Base-by-base conservation (phyloP, 1,139 yeast species). In the Spathaspora sp. region DNA sequence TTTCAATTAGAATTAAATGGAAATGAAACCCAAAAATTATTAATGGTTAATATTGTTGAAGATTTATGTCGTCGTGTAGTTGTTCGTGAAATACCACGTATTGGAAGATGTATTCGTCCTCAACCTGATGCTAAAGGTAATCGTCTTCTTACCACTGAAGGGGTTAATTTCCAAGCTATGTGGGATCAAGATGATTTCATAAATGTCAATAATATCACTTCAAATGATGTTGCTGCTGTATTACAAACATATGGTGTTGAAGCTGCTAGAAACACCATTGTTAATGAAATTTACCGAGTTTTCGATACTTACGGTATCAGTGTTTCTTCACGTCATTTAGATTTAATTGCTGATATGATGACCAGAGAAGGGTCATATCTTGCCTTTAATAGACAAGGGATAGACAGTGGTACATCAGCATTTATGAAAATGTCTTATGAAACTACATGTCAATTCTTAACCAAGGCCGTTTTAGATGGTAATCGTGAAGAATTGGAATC, bases 371-470 rank as follows among this genome's bases (percentile, higher is more conserved):
- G 99, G 60, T 82, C 95, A 2, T 95, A 91, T 65, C 74, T 93
- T 65, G 97, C 99, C 24, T 95, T 95, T 76, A 91, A 90, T 71
- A 86, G 99, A 78, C 97, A 90, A 72, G 99, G 99, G 68, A 91
- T 95, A 65, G 98, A 93, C 65, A 80, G 96, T 2, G 84, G 95
- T 18, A 90, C 98, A 2, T 91, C 98, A 9, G 88, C 98, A 27
- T 89, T 95, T 74, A 86, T 90, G 93, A 95, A 95, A 78, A 95
- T 95, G 99, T 89, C 97, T 49, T 95, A 90, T 68, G 99, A 95
- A 72, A 93, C 99, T 42, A 95, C 99, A 2, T 90, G 97, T 74
- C 96, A 89, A 68, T 95, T 95, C 78, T 80, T 95, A 67, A 93
- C 97, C 46, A 89, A 89, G 74, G 96, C 99, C 10, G 98, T 95